These are phyloP conservation scores for Dothidotthia symphoricarpi DNA, from an alignment of 2,329 filamentous ascomycete genomes.

Conservation along the genomic window DNA sequence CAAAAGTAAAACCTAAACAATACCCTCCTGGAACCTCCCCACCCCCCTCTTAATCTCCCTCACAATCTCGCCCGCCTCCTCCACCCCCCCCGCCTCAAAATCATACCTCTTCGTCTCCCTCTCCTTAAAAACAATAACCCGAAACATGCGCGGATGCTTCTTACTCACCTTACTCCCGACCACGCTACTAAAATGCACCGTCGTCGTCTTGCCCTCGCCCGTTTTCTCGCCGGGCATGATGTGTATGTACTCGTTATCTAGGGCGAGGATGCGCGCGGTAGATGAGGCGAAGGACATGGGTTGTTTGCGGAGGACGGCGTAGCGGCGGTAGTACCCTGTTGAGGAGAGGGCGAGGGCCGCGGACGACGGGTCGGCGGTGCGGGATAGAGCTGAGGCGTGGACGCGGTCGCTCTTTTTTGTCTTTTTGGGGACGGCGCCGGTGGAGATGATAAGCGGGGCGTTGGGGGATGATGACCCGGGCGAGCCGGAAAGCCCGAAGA, in stretches of 20 bases:
- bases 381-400: conserved; percentile 55
- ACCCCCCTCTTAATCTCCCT: conserved; percentile 74
- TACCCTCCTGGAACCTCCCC: conserved; percentile 60
- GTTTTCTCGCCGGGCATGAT: conserved; percentile 63
- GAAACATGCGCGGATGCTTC: conserved; percentile 77
- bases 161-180: conserved; percentile 78
- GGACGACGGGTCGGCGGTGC: conserved; percentile 49
- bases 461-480: conserved; percentile 71
- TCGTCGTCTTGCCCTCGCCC: conserved; percentile 66
- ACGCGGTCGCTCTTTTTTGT: conserved; percentile 57
- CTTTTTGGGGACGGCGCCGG: conserved; percentile 50
- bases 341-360: conserved; percentile 38
- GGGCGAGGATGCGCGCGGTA: conserved; percentile 72
- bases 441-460: conserved; percentile 57
- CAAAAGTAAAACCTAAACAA: too few relatives aligned
- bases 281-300: conserved; percentile 76
- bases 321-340: conserved; percentile 63
- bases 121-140: conserved; percentile 73
- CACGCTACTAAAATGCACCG: conserved; percentile 78
- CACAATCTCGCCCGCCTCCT: conserved; percentile 77
- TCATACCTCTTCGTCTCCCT: conserved; percentile 80
- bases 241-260: conserved; percentile 84
- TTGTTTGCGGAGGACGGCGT: conserved; percentile 78
- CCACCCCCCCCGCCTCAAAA: conserved; percentile 71
- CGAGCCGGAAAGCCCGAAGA: conserved; percentile 65